Percentiles rank a stretch among this genome's conserved stretches.
These are phyloP conservation scores for Terfezia claveryi DNA, from an alignment of 495 filamentous ascomycete genomes.

Conservation along the genomic window DNA sequence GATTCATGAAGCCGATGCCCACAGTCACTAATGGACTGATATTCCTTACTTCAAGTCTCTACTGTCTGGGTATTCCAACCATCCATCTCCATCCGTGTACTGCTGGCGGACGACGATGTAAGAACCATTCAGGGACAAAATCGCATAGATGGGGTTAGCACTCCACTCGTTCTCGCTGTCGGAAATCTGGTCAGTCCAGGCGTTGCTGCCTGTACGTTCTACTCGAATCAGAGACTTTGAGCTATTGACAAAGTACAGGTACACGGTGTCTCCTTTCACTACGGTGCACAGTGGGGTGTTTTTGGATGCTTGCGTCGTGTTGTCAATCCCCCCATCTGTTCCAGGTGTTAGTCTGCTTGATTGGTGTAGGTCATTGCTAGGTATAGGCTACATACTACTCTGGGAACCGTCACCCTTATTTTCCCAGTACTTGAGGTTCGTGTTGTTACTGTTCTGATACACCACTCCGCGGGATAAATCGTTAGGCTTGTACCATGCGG, in stretches of 20 bases:
- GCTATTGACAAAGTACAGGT: conserved; percentile 1
- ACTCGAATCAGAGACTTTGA: not conserved
- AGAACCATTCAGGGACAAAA: not conserved
- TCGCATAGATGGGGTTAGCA: not conserved
- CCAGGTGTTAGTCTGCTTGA: not conserved
- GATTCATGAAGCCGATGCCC: too few relatives aligned
- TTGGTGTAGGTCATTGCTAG: not conserved
- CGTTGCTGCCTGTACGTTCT: not conserved
- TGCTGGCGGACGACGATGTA: not conserved
- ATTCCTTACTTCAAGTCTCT: not conserved
- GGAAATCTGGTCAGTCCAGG: not conserved
- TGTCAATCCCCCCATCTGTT: not conserved
- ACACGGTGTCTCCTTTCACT: not conserved
- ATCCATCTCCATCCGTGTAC: too few relatives aligned
- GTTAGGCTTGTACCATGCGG: conserved; percentile 1
- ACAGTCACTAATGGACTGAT: not conserved
- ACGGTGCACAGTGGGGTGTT: not conserved
- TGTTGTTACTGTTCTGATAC: not conserved
- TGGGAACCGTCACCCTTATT: not conserved
- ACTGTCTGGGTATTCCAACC: too few relatives aligned
- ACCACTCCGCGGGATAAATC: not conserved
- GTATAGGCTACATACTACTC: not conserved
- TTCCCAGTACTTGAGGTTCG: not conserved
- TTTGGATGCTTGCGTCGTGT: not conserved
- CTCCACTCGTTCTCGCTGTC: not conserved